These are phyloP conservation scores for Ceriops decandra DNA, from an alignment of 345 rosid species.

Conservation along the genomic window DNA sequence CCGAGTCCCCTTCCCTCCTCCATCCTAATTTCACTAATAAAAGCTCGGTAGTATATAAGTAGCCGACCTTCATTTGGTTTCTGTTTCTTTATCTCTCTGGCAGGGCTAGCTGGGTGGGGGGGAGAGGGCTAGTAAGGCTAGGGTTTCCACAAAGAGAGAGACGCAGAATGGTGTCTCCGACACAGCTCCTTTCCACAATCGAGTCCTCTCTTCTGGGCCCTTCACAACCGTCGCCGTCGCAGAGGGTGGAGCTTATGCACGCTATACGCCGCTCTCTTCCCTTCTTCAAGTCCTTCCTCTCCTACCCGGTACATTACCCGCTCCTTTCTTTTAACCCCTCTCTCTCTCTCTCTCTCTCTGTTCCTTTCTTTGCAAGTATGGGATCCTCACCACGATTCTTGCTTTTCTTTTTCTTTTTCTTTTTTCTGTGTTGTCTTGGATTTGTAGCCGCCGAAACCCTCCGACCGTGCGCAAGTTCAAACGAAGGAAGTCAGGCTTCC, in stretches of 20 bases:
- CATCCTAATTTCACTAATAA: too few relatives aligned
- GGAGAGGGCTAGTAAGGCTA: not conserved
- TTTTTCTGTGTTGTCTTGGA: not conserved
- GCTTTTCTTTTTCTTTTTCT: not conserved
- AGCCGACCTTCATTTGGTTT: too few relatives aligned
- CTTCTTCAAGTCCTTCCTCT: constrained; percentile 65
- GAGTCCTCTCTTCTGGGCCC: constrained; percentile 66
- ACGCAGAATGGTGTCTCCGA: constrained; percentile 54
- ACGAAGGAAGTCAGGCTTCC: constrained; percentile 80
- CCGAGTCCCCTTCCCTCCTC: too few relatives aligned
- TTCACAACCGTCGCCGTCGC: constrained; percentile 60
- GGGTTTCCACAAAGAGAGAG: constrained; percentile 2
- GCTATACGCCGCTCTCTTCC: constrained; percentile 67
- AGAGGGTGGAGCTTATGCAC: constrained; percentile 71
- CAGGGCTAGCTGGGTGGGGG: too few relatives aligned
- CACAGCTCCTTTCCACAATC: constrained; percentile 59
- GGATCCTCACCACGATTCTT: too few relatives aligned
- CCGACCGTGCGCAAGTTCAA: constrained; percentile 79
- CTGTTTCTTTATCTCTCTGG: too few relatives aligned
- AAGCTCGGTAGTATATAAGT: too few relatives aligned
- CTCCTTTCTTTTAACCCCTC: too few relatives aligned
- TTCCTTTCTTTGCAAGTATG: not conserved
- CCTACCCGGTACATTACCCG: constrained; percentile 48
- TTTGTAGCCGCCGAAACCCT: constrained; percentile 66
- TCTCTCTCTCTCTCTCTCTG: not conserved